Evolutionary conservation across 2,329 filamentous ascomycete genomes (phyloP).

Genomic region (Apiospora aurea): DNA sequence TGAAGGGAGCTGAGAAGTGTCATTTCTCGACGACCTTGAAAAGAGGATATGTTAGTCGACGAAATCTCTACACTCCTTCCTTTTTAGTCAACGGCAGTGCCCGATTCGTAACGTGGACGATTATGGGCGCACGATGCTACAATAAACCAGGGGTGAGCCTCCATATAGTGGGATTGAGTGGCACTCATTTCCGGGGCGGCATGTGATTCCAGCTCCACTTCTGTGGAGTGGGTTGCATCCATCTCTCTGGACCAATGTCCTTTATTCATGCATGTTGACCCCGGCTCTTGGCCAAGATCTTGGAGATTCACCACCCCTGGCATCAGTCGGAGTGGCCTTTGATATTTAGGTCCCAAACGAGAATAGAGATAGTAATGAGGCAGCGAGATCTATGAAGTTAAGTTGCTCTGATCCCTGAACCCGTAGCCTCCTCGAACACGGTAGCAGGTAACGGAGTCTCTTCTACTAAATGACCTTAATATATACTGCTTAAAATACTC

Average conservation of each 20-base stretch:
- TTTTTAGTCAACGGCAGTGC: background rate
- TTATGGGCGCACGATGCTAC: slow-evolving; percentile 10
- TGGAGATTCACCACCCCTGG: too few species aligned
- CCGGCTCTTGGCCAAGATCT: too few species aligned
- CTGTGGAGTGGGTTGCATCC: slow-evolving; percentile 1
- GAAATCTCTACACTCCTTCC: too few species aligned
- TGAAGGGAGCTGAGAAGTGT: background rate
- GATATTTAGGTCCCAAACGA: too few species aligned
- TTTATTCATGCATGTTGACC: background rate
- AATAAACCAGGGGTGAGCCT: background rate
- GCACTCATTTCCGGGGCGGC: background rate
- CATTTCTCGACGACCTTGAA: background rate
- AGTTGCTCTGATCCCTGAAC: too few species aligned
- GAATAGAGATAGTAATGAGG: too few species aligned
- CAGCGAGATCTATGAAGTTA: too few species aligned
- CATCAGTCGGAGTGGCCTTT: too few species aligned
- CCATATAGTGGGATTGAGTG: background rate
- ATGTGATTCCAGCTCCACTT: background rate
- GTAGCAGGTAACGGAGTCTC: too few species aligned
- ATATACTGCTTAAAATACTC: too few species aligned
- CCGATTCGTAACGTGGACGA: background rate
- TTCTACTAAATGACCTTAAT: too few species aligned
- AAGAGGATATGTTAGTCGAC: background rate
- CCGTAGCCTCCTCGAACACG: too few species aligned
- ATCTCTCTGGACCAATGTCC: background rate